Conservation (phyloP, 2,329 filamentous ascomycete species). For the Polychaeton citri region DNA sequence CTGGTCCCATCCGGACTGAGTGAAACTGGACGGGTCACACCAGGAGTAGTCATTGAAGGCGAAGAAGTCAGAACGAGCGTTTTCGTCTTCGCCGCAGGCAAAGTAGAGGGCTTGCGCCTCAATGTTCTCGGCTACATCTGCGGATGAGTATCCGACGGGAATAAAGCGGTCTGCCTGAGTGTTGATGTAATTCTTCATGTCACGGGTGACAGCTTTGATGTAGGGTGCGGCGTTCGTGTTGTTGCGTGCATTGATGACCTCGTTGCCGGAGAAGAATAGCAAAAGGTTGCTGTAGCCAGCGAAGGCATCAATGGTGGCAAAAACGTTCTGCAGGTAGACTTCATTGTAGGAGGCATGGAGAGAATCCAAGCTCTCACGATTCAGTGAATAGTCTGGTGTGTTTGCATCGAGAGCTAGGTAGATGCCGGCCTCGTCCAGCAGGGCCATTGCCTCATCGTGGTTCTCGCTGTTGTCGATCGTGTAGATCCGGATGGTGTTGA, state of each 20-base stretch:
- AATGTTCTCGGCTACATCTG: constrained; percentile 74
- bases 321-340: constrained; percentile 71
- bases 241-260: constrained; percentile 52
- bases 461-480: constrained; percentile 74
- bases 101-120: constrained; percentile 79
- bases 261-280: constrained; percentile 69
- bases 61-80: constrained; percentile 69
- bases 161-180: constrained; percentile 54
- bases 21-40: constrained; percentile 59
- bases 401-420: constrained; percentile 88
- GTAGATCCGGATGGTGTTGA: constrained; percentile 88
- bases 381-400: constrained; percentile 75
- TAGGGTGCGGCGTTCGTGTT: constrained; percentile 57
- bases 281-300: constrained; percentile 71
- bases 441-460: constrained; percentile 75
- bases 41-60: constrained; percentile 83
- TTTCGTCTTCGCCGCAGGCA: constrained; percentile 76
- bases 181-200: constrained; percentile 69
- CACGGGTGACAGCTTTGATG: constrained; percentile 57
- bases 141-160: constrained; percentile 72
- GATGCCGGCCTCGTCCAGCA: constrained; percentile 70
- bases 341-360: constrained; percentile 64
- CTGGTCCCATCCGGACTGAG: constrained; percentile 63
- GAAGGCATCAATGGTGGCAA: constrained; percentile 78
- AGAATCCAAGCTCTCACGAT: constrained; percentile 50